Base-by-base conservation (phyloP, 305 asterid species). In the Solanum chacoense region DNA sequence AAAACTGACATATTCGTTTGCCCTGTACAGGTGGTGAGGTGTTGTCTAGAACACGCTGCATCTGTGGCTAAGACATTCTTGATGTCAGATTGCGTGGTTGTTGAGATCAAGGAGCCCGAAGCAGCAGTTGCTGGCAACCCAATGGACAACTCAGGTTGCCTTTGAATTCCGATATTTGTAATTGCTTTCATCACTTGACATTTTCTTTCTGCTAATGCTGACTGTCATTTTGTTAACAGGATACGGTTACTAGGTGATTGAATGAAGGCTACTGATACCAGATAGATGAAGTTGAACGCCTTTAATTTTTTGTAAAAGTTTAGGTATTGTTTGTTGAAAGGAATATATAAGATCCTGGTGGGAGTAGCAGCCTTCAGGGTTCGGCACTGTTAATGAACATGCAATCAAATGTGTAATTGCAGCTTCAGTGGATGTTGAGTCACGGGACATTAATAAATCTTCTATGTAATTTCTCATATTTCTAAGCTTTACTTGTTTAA, bases 21-120 rank as follows among this genome's bases (percentile, higher is more conserved):
- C 73, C 73, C 32, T 91, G 71, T 34, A 72, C 89, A 97, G 99
- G 99, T 97, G 91, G 99, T 97, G 32, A 94, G 99, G 89, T 97
- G 99, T 89, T 97, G 99, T 93, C 89, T 97, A 35, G 99, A 97
- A 89, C 99, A 97, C 11, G 99, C 99, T 4, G 90, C 99, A 32
- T 97, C 99, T 1, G 99, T 97, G 87, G 98, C 99, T 0, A 97
- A 95, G 94, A 97, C 99, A 73, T 97, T 97, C 89, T 94, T 97
- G 93, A 97, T 95, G 98, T 97, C 99, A 0, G 99, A 97, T 84
- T 95, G 98, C 28, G 99, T 97, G n/a, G 99, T 97, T 9, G 99
- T 96, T 37, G 98, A 97, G 93, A 97, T 97, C 59, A 97, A 97
- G 94, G 99, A 94, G 92, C 93, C 98, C 0, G 98, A 96, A 75